Conservation (phyloP, 306 rosid species). For the Urtica urens region DNA sequence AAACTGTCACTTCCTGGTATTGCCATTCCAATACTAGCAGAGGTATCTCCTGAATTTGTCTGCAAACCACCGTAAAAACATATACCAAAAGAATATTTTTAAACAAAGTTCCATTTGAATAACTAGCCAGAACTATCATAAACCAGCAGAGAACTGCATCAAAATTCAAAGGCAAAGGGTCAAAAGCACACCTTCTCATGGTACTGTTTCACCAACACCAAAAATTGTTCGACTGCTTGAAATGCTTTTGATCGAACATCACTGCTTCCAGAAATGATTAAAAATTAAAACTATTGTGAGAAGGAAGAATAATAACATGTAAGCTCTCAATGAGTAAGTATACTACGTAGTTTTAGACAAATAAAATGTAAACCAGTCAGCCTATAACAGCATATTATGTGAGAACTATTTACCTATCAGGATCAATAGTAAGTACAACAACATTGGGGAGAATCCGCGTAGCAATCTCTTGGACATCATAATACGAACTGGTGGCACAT, state of each 20-base stretch:
- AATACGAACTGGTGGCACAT: constrained; percentile 90
- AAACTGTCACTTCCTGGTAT: constrained; percentile 77
- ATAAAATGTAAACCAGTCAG: too few species aligned
- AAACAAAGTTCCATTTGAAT: too few species aligned
- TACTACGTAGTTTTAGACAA: constrained; percentile 1
- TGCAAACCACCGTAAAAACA: constrained; percentile 11
- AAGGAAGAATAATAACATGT: not conserved
- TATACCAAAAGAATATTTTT: not conserved
- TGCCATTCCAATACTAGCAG: constrained; percentile 44
- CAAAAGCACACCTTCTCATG: constrained; percentile 64
- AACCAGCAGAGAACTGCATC: not conserved
- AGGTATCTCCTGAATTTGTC: constrained; percentile 56
- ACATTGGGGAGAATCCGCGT: constrained; percentile 92
- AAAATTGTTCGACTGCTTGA: constrained; percentile 92
- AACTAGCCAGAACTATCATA: not conserved
- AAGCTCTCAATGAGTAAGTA: too few species aligned
- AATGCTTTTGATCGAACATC: constrained; percentile 89
- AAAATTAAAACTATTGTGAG: not conserved
- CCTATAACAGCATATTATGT: not conserved
- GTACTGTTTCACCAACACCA: constrained; percentile 65
- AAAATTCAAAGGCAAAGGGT: constrained; percentile 13
- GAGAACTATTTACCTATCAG: constrained; percentile 55
- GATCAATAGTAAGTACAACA: constrained; percentile 84
- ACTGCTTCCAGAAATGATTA: constrained; percentile 34
- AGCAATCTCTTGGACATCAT: constrained; percentile 82